Base-by-base conservation (phyloP, 2,329 filamentous ascomycete genomes). In the Aspergillus sp. region DNA sequence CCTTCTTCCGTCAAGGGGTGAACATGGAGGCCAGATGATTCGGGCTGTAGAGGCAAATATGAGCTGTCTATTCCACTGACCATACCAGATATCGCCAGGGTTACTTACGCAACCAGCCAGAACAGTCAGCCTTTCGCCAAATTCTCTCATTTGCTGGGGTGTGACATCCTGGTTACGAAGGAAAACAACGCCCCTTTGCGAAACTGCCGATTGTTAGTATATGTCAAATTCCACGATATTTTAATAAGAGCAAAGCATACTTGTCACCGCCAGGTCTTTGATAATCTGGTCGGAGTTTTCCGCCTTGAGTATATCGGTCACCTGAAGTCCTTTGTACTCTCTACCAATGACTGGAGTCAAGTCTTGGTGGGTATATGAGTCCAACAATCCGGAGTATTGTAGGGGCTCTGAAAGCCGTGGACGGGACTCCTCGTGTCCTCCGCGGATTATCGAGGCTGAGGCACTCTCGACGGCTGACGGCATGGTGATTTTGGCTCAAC, bases 111-210 rank as follows among this genome's bases (percentile, higher is more conserved):
- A 79, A 38, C 81, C 81, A 3, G 80, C 78, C 30, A 80, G 67
- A 12, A 72, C 66, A 4, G 79, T 81, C 25, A 82, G 69, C 30
- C 75, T 76, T 59, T 81, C 73, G 63, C 79, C 78, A 47, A 84
- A 74, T 25, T 80, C 73, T 61, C 86, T 80, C 76, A 91, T 91
- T 67, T 89, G 87, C 3, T 88, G 80, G 81, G 67, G 81, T 80
- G 53, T 89, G 71, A 70, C 80, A 66, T 86, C 77, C 65, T 91
- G 88, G 32, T 84, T 81, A n/a, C 87, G 84, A 73, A 91, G 88
- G 77, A 90, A 89, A 15, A 90, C 86, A 4, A 90, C 88, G 2
- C 88, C 88, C 0, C 88, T 84, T 58, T 85, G 82, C 0, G 87
- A 90, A 65, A 90, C 87, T 89, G 49, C 2, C 13, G 0, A 21